Percentiles rank a stretch among this genome's conserved stretches.
phyloP scores from a whole-genome alignment of 306 rosid genomes.

The Rosa persica region DNA sequence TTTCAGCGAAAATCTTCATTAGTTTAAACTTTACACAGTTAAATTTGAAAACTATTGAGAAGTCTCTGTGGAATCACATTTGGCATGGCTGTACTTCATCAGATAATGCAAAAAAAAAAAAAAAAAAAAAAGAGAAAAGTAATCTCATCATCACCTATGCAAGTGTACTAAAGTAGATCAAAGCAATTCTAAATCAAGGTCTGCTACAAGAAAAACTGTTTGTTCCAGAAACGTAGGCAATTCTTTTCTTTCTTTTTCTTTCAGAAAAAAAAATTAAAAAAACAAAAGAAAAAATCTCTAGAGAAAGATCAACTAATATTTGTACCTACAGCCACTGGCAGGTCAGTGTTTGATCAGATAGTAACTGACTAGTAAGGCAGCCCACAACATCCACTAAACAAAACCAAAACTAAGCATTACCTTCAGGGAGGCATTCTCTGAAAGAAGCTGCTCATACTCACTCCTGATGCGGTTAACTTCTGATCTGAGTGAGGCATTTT shows the following conservation, averaged over 20 bases:
- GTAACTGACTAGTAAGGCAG: neutral
- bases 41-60: neutral
- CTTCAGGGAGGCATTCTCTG: constrained; percentile 88
- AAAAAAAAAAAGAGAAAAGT: too few species aligned
- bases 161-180: neutral
- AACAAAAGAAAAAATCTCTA: neutral
- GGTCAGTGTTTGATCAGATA: neutral
- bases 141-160: neutral
- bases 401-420: constrained; percentile 43
- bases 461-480: constrained; percentile 82
- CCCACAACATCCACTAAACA: constrained; percentile 14
- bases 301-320: neutral
- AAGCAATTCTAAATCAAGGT: neutral
- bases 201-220: neutral
- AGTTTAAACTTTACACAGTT: neutral
- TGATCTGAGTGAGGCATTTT: constrained; percentile 73
- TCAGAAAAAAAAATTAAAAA: neutral
- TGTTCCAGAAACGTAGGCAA: neutral
- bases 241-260: neutral
- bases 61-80: neutral
- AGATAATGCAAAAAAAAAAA: neutral
- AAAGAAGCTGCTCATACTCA: constrained; percentile 79
- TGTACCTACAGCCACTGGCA: neutral
- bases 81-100: neutral
- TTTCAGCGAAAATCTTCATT: neutral